Conservation (phyloP, 2,329 filamentous ascomycete species). For the Exophiala sideris region DNA sequence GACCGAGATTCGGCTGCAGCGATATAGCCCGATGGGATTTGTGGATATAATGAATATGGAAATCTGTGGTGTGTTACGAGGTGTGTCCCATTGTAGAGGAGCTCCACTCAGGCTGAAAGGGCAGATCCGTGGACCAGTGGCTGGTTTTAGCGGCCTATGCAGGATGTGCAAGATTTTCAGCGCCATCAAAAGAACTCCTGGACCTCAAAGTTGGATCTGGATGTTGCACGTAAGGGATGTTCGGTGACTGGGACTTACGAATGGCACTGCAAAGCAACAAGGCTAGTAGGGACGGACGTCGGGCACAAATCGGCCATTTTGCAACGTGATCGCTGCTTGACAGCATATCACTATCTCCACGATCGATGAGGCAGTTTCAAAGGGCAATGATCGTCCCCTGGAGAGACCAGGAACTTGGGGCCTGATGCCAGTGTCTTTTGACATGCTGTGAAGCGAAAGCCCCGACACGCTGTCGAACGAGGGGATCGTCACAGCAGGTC, state of each 20-base stretch:
- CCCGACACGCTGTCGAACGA: too few species aligned
- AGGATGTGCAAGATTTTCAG: constrained; percentile 5
- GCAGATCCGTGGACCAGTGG: constrained; percentile 9
- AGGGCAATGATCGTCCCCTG: too few species aligned
- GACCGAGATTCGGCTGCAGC: constrained; percentile 19
- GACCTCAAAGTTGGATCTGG: neutral
- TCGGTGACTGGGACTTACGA: too few species aligned
- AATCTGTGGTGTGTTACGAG: constrained; percentile 1
- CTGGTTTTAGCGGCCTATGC: constrained; percentile 9
- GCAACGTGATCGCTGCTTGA: too few species aligned
- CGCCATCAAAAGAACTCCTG: neutral
- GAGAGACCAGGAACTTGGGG: too few species aligned
- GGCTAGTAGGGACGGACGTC: too few species aligned
- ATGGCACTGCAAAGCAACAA: too few species aligned
- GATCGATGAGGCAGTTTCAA: too few species aligned
- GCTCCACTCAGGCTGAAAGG: constrained; percentile 10
- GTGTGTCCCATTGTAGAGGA: constrained; percentile 1
- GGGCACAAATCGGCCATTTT: too few species aligned
- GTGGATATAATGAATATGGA: neutral
- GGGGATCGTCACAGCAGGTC: too few species aligned
- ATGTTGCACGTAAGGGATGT: neutral
- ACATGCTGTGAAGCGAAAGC: neutral
- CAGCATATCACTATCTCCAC: too few species aligned
- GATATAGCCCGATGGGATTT: neutral
- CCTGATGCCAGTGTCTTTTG: too few species aligned